Evolutionary conservation across 108 stramenopile species (phyloP), one percentile per base, ranked within the genome.

Genomic region (Tribonema minus): DNA sequence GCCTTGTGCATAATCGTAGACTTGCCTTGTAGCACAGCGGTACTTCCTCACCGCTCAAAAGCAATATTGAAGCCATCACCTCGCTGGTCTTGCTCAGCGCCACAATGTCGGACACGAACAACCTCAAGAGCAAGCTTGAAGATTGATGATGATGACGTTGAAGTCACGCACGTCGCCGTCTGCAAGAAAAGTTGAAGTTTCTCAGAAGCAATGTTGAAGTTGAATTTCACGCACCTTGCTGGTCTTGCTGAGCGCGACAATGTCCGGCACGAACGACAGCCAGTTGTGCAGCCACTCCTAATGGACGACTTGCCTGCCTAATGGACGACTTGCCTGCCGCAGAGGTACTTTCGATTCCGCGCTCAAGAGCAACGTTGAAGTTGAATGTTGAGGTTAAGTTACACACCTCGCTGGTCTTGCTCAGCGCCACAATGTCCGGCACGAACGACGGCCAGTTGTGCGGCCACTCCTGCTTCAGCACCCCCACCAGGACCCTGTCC

Each of bases 201-300:
- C n/a, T n/a, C n/a, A n/a, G n/a, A n/a, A n/a, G n/a, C n/a, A n/a
- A n/a, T n/a, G n/a, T n/a, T n/a, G n/a, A n/a, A 54, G 46, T 54
- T 15, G 9, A 20, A 54, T 15, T 54, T 9, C 46, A 15, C 29
- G 66, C 67, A 58, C 60, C 77, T n/a, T n/a, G 61, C 59, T 78
- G 33, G 74, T 67, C 74, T 76, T 80, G 70, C 91, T 91, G 40
- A 87, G 85, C 9, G 91, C 95, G 1, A 95, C 94, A 7, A 98
- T 91, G 82, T 99, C 97, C 37, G 87, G 72, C 82, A 99, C 98
- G 84, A 98, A 98, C 81, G 88, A 78, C 27, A 95, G 95, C 99
- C 99, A 99, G 83, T 97, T 96, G 90, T 99, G 96, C 20, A 97
- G 97, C 97, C 99, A 99, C 86, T 99, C 97, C 68, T 98, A 96